phyloP scores from a whole-genome alignment of 75 land plant species.

The Selaginella moellendorffii region DNA sequence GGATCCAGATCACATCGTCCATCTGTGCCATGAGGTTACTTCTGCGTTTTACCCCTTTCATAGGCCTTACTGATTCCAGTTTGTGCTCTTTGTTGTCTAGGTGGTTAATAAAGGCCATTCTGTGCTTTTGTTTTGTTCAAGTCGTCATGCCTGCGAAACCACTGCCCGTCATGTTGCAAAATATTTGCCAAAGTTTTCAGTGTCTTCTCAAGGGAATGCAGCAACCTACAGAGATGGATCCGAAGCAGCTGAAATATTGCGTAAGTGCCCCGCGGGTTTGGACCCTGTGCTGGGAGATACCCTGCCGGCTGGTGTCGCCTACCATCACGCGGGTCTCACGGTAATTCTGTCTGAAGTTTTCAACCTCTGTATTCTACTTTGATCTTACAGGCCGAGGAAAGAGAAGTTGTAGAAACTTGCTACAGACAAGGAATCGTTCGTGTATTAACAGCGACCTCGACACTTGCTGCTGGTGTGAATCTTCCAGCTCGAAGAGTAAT shows the following conservation, averaged over 20 bases:
- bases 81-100: slow-evolving; percentile 20
- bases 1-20: slow-evolving; percentile 94
- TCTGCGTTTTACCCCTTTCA: background rate
- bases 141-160: slow-evolving; percentile 95
- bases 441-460: slow-evolving; percentile 93
- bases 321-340: slow-evolving; percentile 99
- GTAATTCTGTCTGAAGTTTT: too few species aligned
- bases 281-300: slow-evolving; percentile 82
- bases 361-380: background rate
- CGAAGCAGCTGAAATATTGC: slow-evolving; percentile 65
- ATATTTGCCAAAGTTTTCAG: slow-evolving; percentile 41
- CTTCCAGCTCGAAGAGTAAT: slow-evolving; percentile 93
- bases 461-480: slow-evolving; percentile 98
- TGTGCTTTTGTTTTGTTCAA: slow-evolving; percentile 85
- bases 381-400: slow-evolving; percentile 98
- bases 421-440: slow-evolving; percentile 80
- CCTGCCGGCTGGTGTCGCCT: slow-evolving; percentile 85
- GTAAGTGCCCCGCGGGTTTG: slow-evolving; percentile 69
- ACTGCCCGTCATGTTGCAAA: slow-evolving; percentile 83
- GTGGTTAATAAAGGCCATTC: slow-evolving; percentile 93
- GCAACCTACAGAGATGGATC: slow-evolving; percentile 34
- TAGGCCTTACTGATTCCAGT: too few species aligned
- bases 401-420: slow-evolving; percentile 89
- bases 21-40: slow-evolving; percentile 85
- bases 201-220: slow-evolving; percentile 12